A percentile compares a stretch with the other conserved stretches of the same genome.
phyloP scores from a whole-genome alignment of 2,329 filamentous ascomycete species.

The Calonectria pteridis region DNA sequence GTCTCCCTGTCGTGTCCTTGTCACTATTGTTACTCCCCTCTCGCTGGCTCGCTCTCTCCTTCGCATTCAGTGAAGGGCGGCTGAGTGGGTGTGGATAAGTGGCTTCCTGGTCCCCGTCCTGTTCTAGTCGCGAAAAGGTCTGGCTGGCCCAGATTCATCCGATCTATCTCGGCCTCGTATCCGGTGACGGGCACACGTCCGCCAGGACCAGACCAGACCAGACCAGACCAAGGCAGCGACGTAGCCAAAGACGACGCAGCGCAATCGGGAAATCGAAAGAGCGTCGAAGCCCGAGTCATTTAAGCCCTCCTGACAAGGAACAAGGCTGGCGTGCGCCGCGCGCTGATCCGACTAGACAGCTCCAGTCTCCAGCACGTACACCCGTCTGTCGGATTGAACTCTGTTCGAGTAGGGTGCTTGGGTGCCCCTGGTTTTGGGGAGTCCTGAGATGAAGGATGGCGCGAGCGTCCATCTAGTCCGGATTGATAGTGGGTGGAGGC shows the following conservation, averaged over 20 bases:
- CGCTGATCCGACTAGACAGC: slow-evolving; percentile 14
- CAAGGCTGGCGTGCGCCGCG: slow-evolving; percentile 4
- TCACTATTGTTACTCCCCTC: slow-evolving; percentile 1
- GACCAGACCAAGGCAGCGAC: too few species aligned
- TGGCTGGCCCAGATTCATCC: slow-evolving; percentile 1
- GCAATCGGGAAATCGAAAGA: background rate
- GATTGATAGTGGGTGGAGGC: slow-evolving; percentile 29
- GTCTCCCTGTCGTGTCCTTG: slow-evolving; percentile 5
- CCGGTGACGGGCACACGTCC: background rate
- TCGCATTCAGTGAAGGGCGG: background rate
- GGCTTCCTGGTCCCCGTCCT: background rate
- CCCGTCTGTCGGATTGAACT: slow-evolving; percentile 24
- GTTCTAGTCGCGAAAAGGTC: slow-evolving; percentile 3
- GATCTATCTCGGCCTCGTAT: slow-evolving; percentile 1
- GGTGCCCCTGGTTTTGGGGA: too few species aligned
- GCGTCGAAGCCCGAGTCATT: slow-evolving; percentile 8
- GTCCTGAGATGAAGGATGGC: slow-evolving; percentile 30
- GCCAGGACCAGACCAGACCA: too few species aligned
- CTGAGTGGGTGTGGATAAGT: slow-evolving; percentile 6
- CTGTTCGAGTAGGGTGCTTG: background rate
- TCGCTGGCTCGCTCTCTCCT: background rate
- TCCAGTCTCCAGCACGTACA: background rate
- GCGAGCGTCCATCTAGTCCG: slow-evolving; percentile 42
- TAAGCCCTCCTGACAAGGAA: slow-evolving; percentile 8
- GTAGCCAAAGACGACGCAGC: background rate